These are phyloP conservation scores for Candida chilensis DNA, from an alignment of 805 yeast genomes.

Conservation along the genomic window DNA sequence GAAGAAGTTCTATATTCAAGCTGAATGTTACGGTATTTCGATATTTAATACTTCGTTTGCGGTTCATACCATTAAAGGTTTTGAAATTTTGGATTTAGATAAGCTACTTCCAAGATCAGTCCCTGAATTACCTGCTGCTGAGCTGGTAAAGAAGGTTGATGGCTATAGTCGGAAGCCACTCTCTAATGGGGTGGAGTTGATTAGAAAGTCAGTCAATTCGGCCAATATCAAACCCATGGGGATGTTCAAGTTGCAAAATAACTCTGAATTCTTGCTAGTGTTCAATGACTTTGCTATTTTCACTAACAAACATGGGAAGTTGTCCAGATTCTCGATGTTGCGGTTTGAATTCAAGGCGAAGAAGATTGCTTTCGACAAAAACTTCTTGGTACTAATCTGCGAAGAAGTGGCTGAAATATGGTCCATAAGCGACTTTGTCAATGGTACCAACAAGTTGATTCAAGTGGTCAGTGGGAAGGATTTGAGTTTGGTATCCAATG, in stretches of 20 bases:
- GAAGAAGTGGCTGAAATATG: constrained; percentile 68
- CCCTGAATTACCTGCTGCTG: constrained; percentile 37
- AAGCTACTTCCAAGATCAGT: constrained; percentile 46
- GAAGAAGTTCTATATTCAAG: constrained; percentile 39
- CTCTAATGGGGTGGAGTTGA: constrained; percentile 19
- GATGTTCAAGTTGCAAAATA: constrained; percentile 50
- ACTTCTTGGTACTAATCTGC: constrained; percentile 35
- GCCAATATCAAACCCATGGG: constrained; percentile 45
- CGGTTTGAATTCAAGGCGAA: constrained; percentile 31
- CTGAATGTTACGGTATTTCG: constrained; percentile 52
- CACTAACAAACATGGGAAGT: constrained; percentile 48
- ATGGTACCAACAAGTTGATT: constrained; percentile 35
- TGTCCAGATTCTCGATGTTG: constrained; percentile 32
- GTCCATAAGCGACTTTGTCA: constrained; percentile 37
- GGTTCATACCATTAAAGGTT: constrained; percentile 58
- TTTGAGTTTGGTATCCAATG: constrained; percentile 21
- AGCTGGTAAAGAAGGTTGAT: constrained; percentile 12
- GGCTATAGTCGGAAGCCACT: constrained; percentile 15
- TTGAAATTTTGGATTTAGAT: constrained; percentile 55
- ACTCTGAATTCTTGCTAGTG: constrained; percentile 47
- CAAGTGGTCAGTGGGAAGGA: constrained; percentile 73
- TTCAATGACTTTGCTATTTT: constrained; percentile 67
- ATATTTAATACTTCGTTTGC: constrained; percentile 60
- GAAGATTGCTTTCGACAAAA: constrained; percentile 19
- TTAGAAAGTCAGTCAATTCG: constrained; percentile 26